These are phyloP conservation scores for Plectosphaerella cucumerina DNA, from an alignment of 2,329 filamentous ascomycete species.

Conservation along the genomic window DNA sequence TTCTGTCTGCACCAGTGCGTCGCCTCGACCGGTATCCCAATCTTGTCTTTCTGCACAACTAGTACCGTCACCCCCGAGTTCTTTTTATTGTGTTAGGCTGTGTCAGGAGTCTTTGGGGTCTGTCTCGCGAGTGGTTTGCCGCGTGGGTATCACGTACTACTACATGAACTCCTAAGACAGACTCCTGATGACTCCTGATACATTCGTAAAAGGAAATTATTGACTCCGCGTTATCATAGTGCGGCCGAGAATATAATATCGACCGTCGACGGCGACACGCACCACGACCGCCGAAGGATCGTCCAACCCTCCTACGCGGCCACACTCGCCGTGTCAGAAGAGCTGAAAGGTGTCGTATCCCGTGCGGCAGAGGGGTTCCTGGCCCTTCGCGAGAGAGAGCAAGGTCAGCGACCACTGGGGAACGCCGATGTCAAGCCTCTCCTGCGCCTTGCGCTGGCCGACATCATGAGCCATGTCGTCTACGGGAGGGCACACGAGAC, in stretches of 20 bases:
- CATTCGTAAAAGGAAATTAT: too few species aligned
- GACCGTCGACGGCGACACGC: conserved; percentile 5
- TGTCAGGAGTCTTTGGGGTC: too few species aligned
- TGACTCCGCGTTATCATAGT: too few species aligned
- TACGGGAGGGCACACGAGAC: conserved; percentile 2
- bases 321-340: not conserved
- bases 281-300: conserved; percentile 1
- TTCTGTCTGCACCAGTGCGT: not conserved
- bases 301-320: not conserved
- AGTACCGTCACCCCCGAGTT: too few species aligned
- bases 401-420: not conserved
- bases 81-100: too few species aligned
- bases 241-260: conserved; percentile 5
- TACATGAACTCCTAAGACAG: too few species aligned
- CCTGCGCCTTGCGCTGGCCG: conserved; percentile 1
- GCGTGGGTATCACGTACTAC: too few species aligned
- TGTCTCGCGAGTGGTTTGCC: too few species aligned
- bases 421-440: not conserved
- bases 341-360: not conserved
- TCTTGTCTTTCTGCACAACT: conserved; percentile 7
- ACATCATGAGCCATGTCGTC: conserved; percentile 7
- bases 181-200: too few species aligned
- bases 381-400: not conserved
- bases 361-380: not conserved
- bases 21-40: conserved; percentile 1